phyloP scores from a whole-genome alignment of 2,329 filamentous ascomycete species.

The Epichloe bromicola region DNA sequence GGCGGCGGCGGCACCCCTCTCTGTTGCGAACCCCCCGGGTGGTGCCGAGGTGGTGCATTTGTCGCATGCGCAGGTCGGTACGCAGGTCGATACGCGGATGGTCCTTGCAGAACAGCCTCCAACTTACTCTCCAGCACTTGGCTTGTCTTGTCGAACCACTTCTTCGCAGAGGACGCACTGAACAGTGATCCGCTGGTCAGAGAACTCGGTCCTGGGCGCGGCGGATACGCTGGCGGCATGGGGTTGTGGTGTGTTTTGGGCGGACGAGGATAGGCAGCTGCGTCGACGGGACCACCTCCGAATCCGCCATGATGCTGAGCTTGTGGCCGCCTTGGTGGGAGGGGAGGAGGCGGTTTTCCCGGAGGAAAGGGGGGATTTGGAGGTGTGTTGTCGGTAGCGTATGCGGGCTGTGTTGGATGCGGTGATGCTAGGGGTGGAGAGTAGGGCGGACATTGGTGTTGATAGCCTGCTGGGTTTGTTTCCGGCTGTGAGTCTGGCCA shows the following conservation, averaged over 20 bases:
- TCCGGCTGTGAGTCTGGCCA: not conserved
- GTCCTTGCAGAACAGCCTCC: constrained; percentile 17
- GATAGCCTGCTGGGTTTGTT: not conserved
- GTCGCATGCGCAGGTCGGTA: constrained; percentile 5
- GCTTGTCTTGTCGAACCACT: constrained; percentile 23
- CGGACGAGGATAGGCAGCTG: constrained; percentile 17
- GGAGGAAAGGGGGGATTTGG: not conserved
- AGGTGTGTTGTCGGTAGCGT: not conserved
- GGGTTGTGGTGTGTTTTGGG: constrained; percentile 19
- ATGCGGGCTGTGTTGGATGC: constrained; percentile 7
- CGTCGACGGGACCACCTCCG: constrained; percentile 11
- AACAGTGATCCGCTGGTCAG: constrained; percentile 15
- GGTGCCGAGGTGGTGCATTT: not conserved
- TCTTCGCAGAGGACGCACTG: constrained; percentile 20
- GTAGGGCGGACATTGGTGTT: not conserved
- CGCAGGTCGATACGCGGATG: constrained; percentile 2
- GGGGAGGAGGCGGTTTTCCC: constrained; percentile 11
- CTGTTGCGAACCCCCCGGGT: too few species aligned
- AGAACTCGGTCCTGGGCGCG: constrained; percentile 9
- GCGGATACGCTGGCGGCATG: constrained; percentile 7
- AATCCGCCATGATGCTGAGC: constrained; percentile 7
- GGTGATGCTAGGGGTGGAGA: constrained; percentile 2
- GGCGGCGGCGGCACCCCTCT: too few species aligned
- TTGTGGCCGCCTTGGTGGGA: constrained; percentile 16
- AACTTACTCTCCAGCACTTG: constrained; percentile 21